Evolutionary conservation across 2,329 filamentous ascomycete genomes (phyloP).

Genomic region (Xylariales sp.): DNA sequence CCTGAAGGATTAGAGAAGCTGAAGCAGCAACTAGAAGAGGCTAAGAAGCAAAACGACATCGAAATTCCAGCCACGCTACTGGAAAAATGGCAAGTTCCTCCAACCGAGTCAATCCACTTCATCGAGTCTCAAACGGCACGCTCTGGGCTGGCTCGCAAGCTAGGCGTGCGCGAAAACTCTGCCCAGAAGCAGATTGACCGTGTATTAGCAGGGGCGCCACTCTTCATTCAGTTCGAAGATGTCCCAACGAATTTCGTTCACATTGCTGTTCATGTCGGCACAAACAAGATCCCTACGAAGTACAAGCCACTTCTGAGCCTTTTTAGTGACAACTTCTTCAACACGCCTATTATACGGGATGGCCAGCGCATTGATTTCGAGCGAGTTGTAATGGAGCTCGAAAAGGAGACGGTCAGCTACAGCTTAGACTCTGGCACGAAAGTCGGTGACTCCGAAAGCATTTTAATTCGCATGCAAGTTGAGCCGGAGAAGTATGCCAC

Average conservation of each 20-base stretch:
- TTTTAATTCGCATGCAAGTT: constrained; percentile 84
- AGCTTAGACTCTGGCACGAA: constrained; percentile 74
- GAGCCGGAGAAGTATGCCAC: constrained; percentile 88
- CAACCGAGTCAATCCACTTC: constrained; percentile 92
- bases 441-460: constrained; percentile 82
- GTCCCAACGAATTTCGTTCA: constrained; percentile 94
- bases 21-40: constrained; percentile 79
- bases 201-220: constrained; percentile 70
- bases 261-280: constrained; percentile 83
- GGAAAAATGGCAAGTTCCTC: constrained; percentile 82
- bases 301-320: constrained; percentile 86
- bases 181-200: constrained; percentile 82
- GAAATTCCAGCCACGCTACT: constrained; percentile 87
- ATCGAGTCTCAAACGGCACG: constrained; percentile 88
- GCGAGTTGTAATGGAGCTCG: constrained; percentile 89
- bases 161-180: constrained; percentile 74
- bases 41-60: constrained; percentile 88
- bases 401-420: constrained; percentile 91
- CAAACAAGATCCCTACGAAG: constrained; percentile 79
- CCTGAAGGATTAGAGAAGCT: constrained; percentile 82
- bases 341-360: constrained; percentile 82
- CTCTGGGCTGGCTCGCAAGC: constrained; percentile 78
- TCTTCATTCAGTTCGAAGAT: constrained; percentile 98
- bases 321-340: constrained; percentile 94
- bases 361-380: constrained; percentile 87